Percentiles rank a stretch among this genome's conserved stretches.
Conservation (phyloP, 768 basidiomycete species). For the Tricholoma bakamatsutake region DNA sequence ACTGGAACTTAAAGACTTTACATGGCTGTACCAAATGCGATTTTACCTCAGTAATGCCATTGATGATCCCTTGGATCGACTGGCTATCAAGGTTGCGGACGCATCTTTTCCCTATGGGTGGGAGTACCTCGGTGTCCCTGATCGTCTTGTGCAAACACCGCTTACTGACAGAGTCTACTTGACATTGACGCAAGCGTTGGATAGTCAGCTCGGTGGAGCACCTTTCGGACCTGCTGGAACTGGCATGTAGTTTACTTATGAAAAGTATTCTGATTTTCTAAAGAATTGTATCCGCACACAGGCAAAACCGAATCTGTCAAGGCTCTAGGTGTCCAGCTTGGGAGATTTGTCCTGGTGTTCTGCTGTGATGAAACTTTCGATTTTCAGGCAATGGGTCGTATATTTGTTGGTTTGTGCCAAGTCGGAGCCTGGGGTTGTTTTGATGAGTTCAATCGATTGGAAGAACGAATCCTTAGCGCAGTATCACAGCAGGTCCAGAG, state of each 20-base stretch:
- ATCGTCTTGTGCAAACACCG: conserved; percentile 96
- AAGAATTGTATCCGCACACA: conserved; percentile 22
- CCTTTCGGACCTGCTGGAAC: conserved; percentile 99
- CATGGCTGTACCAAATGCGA: conserved; percentile 98
- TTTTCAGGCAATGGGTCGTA: conserved; percentile 99
- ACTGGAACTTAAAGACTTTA: conserved; percentile 65
- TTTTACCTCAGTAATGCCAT: conserved; percentile 78
- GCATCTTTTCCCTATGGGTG: conserved; percentile 95
- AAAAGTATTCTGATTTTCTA: conserved; percentile 1
- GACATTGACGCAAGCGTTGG: conserved; percentile 91
- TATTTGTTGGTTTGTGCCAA: conserved; percentile 97
- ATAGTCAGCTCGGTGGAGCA: conserved; percentile 92
- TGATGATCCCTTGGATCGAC: conserved; percentile 75
- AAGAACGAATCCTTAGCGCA: conserved; percentile 95
- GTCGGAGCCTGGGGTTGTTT: conserved; percentile 99
- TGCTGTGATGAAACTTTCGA: conserved; percentile 99
- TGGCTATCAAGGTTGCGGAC: conserved; percentile 82
- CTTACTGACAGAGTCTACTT: conserved; percentile 96
- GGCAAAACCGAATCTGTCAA: conserved; percentile 99
- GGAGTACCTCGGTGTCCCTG: conserved; percentile 97
- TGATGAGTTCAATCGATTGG: conserved; percentile 96
- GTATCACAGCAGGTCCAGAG: conserved; percentile 99
- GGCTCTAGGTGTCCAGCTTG: conserved; percentile 94
- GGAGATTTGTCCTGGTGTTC: conserved; percentile 99
- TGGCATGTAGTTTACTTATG: conserved; percentile 37